Conservation (phyloP, 805 yeast genomes). For the Candida fluviatilis region DNA sequence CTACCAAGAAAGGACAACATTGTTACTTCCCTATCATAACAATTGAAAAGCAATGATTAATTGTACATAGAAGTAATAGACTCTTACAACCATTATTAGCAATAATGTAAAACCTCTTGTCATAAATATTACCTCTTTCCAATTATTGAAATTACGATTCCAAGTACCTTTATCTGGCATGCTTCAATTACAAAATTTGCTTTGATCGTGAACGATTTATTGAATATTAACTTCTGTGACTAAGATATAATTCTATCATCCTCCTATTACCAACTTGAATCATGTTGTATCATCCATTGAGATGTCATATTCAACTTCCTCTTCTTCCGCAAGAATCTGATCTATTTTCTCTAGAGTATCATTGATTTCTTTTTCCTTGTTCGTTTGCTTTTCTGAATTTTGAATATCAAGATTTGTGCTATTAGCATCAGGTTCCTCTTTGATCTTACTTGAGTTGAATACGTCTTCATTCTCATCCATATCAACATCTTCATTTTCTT, state of each 20-base stretch:
- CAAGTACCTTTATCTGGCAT: too few species aligned
- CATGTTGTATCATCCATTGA: constrained; percentile 20
- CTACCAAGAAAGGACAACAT: constrained; percentile 16
- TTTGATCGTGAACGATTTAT: too few species aligned
- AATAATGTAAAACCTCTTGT: neutral
- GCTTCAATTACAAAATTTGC: too few species aligned
- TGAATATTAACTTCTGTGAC: too few species aligned
- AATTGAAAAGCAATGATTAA: neutral
- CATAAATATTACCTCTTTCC: too few species aligned
- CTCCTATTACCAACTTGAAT: too few species aligned
- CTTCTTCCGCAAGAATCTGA: constrained; percentile 34
- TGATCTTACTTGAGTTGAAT: constrained; percentile 3
- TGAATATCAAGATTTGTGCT: constrained; percentile 10
- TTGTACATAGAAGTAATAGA: neutral
- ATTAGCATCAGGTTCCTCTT: constrained; percentile 8
- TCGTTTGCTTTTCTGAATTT: constrained; percentile 6
- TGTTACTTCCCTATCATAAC: constrained; percentile 21
- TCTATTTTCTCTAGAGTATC: constrained; percentile 27
- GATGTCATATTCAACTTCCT: constrained; percentile 33
- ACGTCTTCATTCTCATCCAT: neutral
- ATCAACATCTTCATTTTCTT: constrained; percentile 7
- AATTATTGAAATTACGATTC: too few species aligned
- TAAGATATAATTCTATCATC: too few species aligned
- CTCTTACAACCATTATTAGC: too few species aligned
- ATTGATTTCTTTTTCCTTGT: constrained; percentile 6